Base-by-base conservation (phyloP, 164 flowering plant species). In the Stephania yunnanensis region DNA sequence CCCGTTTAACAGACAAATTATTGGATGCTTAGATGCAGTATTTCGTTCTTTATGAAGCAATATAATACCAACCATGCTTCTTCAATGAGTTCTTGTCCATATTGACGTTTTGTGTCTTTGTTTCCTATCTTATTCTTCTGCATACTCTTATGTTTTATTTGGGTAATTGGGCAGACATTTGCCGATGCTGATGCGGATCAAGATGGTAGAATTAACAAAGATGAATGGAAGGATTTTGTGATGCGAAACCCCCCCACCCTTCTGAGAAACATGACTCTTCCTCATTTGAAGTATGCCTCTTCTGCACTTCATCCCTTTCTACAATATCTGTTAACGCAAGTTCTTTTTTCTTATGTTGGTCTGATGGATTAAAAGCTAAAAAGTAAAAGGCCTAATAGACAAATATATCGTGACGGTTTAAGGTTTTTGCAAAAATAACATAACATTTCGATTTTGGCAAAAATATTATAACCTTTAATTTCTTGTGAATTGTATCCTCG, bases 191-290 rank as follows among this genome's bases (percentile, higher is more conserved):
- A 91, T 84, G 83, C 84, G 4, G 93, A 91, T 74, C 75, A 36
- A 80, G 98, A 94, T 82, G 97, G 91, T 6, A 91, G 74, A 85
- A 92, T 94, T 68, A 80, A 69, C 75, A 87, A 80, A 82, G 89
- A 87, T 61, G 95, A 94, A 30, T 94, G 97, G 97, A 90, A 84
- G 75, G 86, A 73, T 53, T 94, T 90, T 83, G 97, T 84, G 67
- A 0, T 79, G 69, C 86, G 82, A 69, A 71, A 91, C 73, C 98
- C 98, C 73, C 98, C 98, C 1, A 69, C 85, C 45, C 87, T 94
- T 55, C 71, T 94, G 84, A 92, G 81, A 84, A 86, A 91, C 85
- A 91, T 94, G 98, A 92, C 97, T 70, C 93, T 94, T 77, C 94
- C 94, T 73, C 87, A 88, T 76, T 78, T 94, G 78, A 92, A 87